Percentiles rank a stretch among this genome's conserved stretches.
Conservation (phyloP, 1,284 basidiomycete genomes). For the Apiotrichum gamsii region DNA sequence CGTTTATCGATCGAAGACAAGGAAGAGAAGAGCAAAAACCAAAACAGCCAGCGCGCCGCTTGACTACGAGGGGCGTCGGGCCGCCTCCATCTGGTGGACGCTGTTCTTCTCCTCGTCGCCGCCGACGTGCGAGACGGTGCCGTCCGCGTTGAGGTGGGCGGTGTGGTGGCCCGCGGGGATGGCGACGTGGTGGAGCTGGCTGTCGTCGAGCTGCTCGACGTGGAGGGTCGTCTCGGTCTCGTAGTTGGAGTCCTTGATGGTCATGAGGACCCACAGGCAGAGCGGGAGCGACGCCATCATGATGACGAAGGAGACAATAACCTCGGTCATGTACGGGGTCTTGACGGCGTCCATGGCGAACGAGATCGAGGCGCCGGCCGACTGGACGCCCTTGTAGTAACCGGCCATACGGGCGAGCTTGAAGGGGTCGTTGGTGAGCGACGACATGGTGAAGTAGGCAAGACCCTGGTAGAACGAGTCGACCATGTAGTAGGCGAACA, state of each 20-base stretch:
- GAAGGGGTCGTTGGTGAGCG: constrained; percentile 33
- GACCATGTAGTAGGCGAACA: constrained; percentile 36
- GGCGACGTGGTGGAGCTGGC: constrained; percentile 20
- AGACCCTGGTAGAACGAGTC: constrained; percentile 46
- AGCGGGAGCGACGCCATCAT: constrained; percentile 34
- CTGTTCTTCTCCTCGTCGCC: no score
- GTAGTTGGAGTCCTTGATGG: constrained; percentile 31
- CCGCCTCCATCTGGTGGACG: no score
- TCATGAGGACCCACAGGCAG: constrained; percentile 26
- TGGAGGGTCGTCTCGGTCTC: constrained; percentile 21
- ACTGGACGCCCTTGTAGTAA: constrained; percentile 45
- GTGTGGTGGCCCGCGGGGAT: constrained; percentile 30
- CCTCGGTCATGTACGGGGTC: constrained; percentile 37
- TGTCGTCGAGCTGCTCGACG: constrained; percentile 29
- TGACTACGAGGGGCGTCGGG: no score
- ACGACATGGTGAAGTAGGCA: constrained; percentile 37
- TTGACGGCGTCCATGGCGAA: constrained; percentile 53
- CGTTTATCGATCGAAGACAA: no score
- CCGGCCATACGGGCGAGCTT: constrained; percentile 44
- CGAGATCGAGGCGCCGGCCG: constrained; percentile 47
- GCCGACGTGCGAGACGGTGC: no score
- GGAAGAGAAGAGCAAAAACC: no score
- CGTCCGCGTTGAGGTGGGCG: neutral
- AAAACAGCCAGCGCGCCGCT: no score
- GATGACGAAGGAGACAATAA: constrained; percentile 33